Conservation (phyloP, 2,329 filamentous ascomycete genomes). For the Achaetomium macrosporum region DNA sequence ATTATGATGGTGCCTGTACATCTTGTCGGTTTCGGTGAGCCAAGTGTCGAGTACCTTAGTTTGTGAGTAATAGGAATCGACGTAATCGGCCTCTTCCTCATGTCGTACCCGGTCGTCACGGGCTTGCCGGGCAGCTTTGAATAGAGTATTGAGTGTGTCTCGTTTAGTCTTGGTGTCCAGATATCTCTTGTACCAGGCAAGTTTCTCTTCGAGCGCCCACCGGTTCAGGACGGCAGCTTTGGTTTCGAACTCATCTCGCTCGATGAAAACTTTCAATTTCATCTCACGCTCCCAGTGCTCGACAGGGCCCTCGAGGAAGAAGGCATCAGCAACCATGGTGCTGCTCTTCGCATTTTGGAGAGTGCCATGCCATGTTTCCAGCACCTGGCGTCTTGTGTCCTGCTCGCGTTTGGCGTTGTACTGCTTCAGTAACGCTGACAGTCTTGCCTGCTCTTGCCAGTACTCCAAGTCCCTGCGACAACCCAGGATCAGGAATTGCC, state of each 20-base stretch:
- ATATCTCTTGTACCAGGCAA: slow-evolving; percentile 24
- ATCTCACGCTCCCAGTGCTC: slow-evolving; percentile 27
- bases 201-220: slow-evolving; percentile 28
- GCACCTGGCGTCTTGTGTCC: background rate
- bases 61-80: slow-evolving; percentile 15
- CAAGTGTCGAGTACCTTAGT: slow-evolving; percentile 16
- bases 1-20: slow-evolving; percentile 18
- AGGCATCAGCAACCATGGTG: slow-evolving; percentile 16
- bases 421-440: slow-evolving; percentile 18
- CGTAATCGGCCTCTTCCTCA: slow-evolving; percentile 16
- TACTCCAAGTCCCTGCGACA: slow-evolving; percentile 14
- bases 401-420: slow-evolving; percentile 10
- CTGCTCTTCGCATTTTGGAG: slow-evolving; percentile 7
- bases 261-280: slow-evolving; percentile 21
- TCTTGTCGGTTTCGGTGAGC: slow-evolving; percentile 13
- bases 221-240: slow-evolving; percentile 21
- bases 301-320: slow-evolving; percentile 20
- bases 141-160: slow-evolving; percentile 11
- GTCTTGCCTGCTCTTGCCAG: slow-evolving; percentile 24
- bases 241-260: slow-evolving; percentile 15
- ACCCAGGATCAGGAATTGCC: slow-evolving; percentile 14
- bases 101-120: slow-evolving; percentile 3
- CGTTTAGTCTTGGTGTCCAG: slow-evolving; percentile 19
- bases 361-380: slow-evolving; percentile 10
- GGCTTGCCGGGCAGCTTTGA: slow-evolving; percentile 9